Evolutionary conservation across 768 basidiomycete genomes (phyloP).

Genomic region (Termitomyces eurrhizus): DNA sequence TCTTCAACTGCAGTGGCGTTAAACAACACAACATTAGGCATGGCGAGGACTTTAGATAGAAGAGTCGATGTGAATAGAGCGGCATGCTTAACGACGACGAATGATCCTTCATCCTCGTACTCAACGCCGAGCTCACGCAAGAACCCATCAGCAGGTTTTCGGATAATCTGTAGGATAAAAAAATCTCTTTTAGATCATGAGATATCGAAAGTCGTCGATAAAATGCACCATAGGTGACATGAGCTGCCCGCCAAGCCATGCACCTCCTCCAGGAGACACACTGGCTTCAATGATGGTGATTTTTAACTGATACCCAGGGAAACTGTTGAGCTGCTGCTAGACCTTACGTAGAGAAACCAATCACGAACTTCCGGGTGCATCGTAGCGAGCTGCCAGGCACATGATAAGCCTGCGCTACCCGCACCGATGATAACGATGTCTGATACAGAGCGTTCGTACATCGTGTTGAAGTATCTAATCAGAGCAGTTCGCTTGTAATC

Average conservation of each 20-base stretch:
- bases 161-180: constrained; percentile 48
- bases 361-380: constrained; percentile 56
- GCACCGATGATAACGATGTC: constrained; percentile 78
- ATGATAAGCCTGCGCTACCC: constrained; percentile 65
- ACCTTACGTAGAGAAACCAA: neutral
- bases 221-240: constrained; percentile 69
- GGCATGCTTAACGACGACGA: constrained; percentile 79
- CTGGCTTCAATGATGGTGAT: constrained; percentile 65
- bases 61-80: constrained; percentile 79
- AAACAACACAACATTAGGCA: constrained; percentile 71
- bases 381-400: constrained; percentile 69
- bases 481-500: neutral
- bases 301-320: constrained; percentile 34
- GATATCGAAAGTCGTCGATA: neutral
- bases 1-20: constrained; percentile 84
- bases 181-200: neutral
- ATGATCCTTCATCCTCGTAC: constrained; percentile 74
- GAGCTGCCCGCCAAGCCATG: constrained; percentile 76
- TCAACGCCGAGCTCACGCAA: constrained; percentile 64
- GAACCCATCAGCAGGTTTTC: constrained; percentile 75
- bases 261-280: constrained; percentile 76
- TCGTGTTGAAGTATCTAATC: constrained; percentile 63
- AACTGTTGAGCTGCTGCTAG: neutral
- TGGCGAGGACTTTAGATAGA: constrained; percentile 63
- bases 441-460: constrained; percentile 72